These are phyloP conservation scores for Danielia oregonensis DNA, from an alignment of 805 yeast species.

Conservation along the genomic window DNA sequence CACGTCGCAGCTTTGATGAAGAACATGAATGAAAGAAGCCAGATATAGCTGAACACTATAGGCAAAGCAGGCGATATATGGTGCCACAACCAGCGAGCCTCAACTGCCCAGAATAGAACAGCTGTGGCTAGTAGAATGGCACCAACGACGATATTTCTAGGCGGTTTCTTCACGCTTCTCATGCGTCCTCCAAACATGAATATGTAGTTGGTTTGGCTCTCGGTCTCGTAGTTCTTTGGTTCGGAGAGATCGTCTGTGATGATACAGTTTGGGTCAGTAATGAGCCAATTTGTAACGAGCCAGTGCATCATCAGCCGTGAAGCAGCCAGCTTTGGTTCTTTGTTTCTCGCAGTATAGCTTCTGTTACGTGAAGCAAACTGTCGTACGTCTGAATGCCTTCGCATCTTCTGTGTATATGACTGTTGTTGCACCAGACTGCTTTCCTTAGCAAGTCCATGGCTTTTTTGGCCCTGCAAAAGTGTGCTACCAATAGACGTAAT, in stretches of 20 bases:
- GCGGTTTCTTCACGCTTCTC: slow-evolving; percentile 40
- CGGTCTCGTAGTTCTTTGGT: slow-evolving; percentile 41
- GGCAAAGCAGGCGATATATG: slow-evolving; percentile 53
- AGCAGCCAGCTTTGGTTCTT: background rate
- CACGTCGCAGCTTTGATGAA: slow-evolving; percentile 52
- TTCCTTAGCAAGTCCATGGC: too few relatives aligned
- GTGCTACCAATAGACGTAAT: too few relatives aligned
- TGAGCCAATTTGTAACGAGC: slow-evolving; percentile 21
- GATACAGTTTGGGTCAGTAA: slow-evolving; percentile 20
- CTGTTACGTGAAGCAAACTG: too few relatives aligned
- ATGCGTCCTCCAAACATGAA: slow-evolving; percentile 68
- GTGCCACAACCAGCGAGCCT: slow-evolving; percentile 54
- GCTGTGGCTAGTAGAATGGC: slow-evolving; percentile 39
- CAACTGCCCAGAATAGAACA: slow-evolving; percentile 47
- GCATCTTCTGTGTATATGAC: too few relatives aligned
- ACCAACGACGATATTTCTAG: slow-evolving; percentile 36
- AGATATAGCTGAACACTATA: slow-evolving; percentile 54
- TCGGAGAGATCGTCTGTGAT: slow-evolving; percentile 1
- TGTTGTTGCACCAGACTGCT: too few relatives aligned
- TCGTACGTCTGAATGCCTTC: too few relatives aligned
- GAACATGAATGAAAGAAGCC: slow-evolving; percentile 47
- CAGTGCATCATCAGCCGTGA: slow-evolving; percentile 1
- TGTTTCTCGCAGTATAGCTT: too few relatives aligned
- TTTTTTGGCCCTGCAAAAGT: too few relatives aligned
- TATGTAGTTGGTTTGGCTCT: slow-evolving; percentile 35